Evolutionary conservation across 179 eudicot species (phyloP), one percentile per base, ranked within the genome.

Genomic region (Gypsophila paniculata): DNA sequence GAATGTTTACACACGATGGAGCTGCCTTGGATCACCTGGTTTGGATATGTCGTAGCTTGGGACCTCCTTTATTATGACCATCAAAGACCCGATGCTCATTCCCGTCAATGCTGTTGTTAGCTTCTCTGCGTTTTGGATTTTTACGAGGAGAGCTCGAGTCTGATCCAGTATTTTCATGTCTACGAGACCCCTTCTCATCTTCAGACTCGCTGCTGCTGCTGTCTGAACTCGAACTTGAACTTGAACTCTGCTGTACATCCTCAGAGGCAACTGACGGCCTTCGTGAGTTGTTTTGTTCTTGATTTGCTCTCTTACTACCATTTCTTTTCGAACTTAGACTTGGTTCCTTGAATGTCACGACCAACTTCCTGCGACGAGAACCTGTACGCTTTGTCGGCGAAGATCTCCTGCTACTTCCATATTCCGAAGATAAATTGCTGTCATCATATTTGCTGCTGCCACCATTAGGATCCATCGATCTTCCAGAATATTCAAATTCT

Each of bases 311-410:
- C 52, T 74, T 72, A 11, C 78, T 71, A 4, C 76, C 72, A 51
- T 74, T 69, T 46, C 61, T 65, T 26, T 67, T 78, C 1, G 72
- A 67, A 6, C 78, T 66, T 60, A 72, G 69, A 68, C 61, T 79
- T 19, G 81, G 82, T 59, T 79, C 83, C 46, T 64, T 82, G 53
- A 82, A 82, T 26, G 85, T 82, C 38, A 82, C 85, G 7, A 82
- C 76, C 44, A 72, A 49, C 69, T 73, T 79, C 38, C 79, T 75
- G 32, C 54, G 73, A 25, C 79, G 79, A 32, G 82, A 74, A 57
- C 77, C 61, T 5, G 36, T 57, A 63, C 54, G 4, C 46, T 74
- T 59, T 39, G 60, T 75, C 9, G 75, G 68, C 8, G 81, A 72
- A 48, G 75, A 81, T 61, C 59, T 69, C 32, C 70, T 54, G 65